Percentiles rank a stretch among this genome's conserved stretches.
These are phyloP conservation scores for Candida manassasensis DNA, from an alignment of 805 yeast genomes.

Conservation along the genomic window DNA sequence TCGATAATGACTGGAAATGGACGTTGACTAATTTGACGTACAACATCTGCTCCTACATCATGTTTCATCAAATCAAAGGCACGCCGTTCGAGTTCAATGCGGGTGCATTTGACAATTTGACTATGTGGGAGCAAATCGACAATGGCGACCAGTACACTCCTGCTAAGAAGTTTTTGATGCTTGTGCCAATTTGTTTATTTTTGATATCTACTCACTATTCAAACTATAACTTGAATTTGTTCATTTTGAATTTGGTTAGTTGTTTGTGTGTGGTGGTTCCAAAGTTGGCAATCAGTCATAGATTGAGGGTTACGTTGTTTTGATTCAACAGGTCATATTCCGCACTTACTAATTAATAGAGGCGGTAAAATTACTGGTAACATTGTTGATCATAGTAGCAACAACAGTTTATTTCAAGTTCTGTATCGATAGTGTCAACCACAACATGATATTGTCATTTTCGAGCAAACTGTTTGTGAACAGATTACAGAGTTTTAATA, in stretches of 20 bases:
- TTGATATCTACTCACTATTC: slow-evolving; percentile 87
- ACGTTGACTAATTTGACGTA: slow-evolving; percentile 88
- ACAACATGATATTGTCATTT: no score
- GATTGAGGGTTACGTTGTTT: slow-evolving; percentile 61
- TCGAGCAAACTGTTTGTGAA: no score
- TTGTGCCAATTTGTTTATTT: slow-evolving; percentile 88
- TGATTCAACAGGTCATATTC: slow-evolving; percentile 1
- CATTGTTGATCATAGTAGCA: not conserved
- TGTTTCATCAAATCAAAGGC: slow-evolving; percentile 96
- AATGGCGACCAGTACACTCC: slow-evolving; percentile 97
- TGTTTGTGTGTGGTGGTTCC: slow-evolving; percentile 88
- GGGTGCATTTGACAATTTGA: slow-evolving; percentile 92
- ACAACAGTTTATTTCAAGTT: not conserved
- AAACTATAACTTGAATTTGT: slow-evolving; percentile 73
- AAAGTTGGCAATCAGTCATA: slow-evolving; percentile 77
- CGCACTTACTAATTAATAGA: not conserved
- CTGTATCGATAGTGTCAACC: not conserved
- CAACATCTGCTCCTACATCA: slow-evolving; percentile 85
- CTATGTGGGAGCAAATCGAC: slow-evolving; percentile 98
- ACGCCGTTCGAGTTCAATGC: slow-evolving; percentile 95
- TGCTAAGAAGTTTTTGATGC: slow-evolving; percentile 83
- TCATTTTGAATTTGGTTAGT: slow-evolving; percentile 72
- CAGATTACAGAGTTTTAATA: no score
- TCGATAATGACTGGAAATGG: slow-evolving; percentile 84
- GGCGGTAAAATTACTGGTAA: slow-evolving; percentile 1